Base-by-base conservation (phyloP, 768 basidiomycete species). In the Tricholoma bakamatsutake region DNA sequence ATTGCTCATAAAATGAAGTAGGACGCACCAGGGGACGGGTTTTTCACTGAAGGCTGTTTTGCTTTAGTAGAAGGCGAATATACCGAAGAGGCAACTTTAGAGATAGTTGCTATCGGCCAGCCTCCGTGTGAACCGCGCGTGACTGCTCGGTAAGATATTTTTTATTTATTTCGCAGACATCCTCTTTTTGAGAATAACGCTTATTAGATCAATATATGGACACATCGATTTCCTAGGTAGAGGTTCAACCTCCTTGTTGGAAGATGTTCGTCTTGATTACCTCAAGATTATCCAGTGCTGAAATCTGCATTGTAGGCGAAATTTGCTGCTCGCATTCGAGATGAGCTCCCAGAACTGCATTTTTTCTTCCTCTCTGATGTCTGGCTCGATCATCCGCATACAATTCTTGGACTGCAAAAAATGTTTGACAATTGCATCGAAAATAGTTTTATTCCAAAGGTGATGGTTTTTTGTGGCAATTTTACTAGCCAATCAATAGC, bases 141-240 rank as follows among this genome's bases (percentile, higher is more conserved):
- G 57, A 84, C 82, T 2, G 86, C 96, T 13, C 79, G 93, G 91
- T 93, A 65, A 58, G 80, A 27, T 30, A 40, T 18, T 27, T 30
- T 40, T 18, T 39, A 34, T 10, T 18, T 33, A 9, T 50, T 35
- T 8, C 15, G 35, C 28, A 18, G 11, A n/a, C 47, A 34, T 33
- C 42, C 56, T 48, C 42, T 45, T 24, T 47, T 47, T 24, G 21
- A 24, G 69, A 52, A 64, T 55, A 12, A 40, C 35, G 49, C 42
- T 9, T 65, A 95, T 9, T 65, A 95, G 93, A 60, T 92, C 89
- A 39, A 87, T 98, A 61, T 97, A 91, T 66, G 97, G 95, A 0
- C 97, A 98, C 66, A 86, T 98, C 30, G 97, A 99, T 69, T 97
- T 98, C 65, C 80, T 98, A 10, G 97, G 97, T n/a, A 85, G 89